Evolutionary conservation across 768 basidiomycete species (phyloP).

Genomic region (Nevesoporus exiguus): DNA sequence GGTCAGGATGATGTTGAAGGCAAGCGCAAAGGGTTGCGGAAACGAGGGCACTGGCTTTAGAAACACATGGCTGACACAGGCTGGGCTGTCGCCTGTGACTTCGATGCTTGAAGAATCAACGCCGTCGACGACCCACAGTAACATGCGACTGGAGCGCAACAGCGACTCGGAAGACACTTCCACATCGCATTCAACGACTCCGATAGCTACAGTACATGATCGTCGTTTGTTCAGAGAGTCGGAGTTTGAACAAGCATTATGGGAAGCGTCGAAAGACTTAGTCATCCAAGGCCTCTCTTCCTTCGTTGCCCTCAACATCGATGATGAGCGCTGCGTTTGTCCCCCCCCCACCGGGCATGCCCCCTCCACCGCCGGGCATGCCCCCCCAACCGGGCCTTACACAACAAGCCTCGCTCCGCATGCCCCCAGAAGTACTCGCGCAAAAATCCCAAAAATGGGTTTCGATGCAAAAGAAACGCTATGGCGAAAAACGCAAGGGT

Average conservation of each 20-base stretch:
- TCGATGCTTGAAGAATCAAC: no score
- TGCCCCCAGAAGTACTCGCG: slow-evolving; percentile 69
- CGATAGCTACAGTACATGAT: no score
- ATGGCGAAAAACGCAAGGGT: slow-evolving; percentile 86
- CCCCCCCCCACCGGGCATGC: slow-evolving; percentile 43
- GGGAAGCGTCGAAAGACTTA: slow-evolving; percentile 14
- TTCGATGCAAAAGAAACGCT: slow-evolving; percentile 89
- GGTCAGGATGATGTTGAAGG: no score
- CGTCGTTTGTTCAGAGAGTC: no score
- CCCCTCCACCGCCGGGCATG: slow-evolving; percentile 40
- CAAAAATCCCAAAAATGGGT: slow-evolving; percentile 97
- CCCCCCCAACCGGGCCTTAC: slow-evolving; percentile 34
- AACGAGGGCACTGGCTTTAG: no score
- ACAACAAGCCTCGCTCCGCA: slow-evolving; percentile 38
- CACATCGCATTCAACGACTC: no score
- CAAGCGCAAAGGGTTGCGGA: no score
- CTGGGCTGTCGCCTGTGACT: no score
- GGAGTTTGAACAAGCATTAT: slow-evolving; percentile 20
- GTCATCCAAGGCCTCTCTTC: slow-evolving; percentile 27
- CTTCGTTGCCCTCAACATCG: slow-evolving; percentile 27
- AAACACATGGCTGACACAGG: no score
- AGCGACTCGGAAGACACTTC: no score
- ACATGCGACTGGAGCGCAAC: no score
- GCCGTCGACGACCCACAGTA: no score
- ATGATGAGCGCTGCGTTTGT: slow-evolving; percentile 33